Evolutionary conservation across 2,329 filamentous ascomycete genomes (phyloP).

Genomic region (Aspergillus puulaauensis): DNA sequence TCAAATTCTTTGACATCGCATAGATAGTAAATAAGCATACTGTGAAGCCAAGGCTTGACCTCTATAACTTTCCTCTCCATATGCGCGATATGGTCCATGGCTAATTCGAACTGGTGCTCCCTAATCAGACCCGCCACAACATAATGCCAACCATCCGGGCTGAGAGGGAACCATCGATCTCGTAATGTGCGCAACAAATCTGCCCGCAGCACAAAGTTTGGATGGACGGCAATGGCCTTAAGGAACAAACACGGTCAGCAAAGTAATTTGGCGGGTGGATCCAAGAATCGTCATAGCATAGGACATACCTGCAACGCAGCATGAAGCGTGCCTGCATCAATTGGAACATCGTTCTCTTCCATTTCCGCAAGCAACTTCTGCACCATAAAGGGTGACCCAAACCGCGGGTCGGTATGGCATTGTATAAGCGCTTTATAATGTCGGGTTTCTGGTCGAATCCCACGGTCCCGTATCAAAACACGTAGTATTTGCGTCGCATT

Average conservation of each 20-base stretch:
- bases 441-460: slow-evolving; percentile 34
- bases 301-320: slow-evolving; percentile 63
- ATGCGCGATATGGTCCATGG: slow-evolving; percentile 66
- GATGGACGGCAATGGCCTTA: slow-evolving; percentile 74
- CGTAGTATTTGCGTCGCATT: slow-evolving; percentile 33
- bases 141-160: slow-evolving; percentile 62
- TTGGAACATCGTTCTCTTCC: slow-evolving; percentile 58
- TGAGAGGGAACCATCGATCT: slow-evolving; percentile 67
- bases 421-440: slow-evolving; percentile 73
- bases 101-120: slow-evolving; percentile 80
- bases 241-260: neutral
- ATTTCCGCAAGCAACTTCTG: slow-evolving; percentile 70
- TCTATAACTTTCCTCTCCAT: slow-evolving; percentile 59
- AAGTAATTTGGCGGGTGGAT: neutral
- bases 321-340: slow-evolving; percentile 69
- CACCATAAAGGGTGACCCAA: slow-evolving; percentile 68
- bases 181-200: slow-evolving; percentile 66
- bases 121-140: slow-evolving; percentile 73
- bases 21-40: slow-evolving; percentile 73
- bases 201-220: slow-evolving; percentile 75
- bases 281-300: neutral
- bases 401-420: slow-evolving; percentile 62
- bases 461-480: slow-evolving; percentile 39
- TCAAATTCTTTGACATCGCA: slow-evolving; percentile 72
- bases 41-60: slow-evolving; percentile 72